Evolutionary conservation across 495 filamentous ascomycete species (phyloP).

Genomic region (Xylaria grammica): DNA sequence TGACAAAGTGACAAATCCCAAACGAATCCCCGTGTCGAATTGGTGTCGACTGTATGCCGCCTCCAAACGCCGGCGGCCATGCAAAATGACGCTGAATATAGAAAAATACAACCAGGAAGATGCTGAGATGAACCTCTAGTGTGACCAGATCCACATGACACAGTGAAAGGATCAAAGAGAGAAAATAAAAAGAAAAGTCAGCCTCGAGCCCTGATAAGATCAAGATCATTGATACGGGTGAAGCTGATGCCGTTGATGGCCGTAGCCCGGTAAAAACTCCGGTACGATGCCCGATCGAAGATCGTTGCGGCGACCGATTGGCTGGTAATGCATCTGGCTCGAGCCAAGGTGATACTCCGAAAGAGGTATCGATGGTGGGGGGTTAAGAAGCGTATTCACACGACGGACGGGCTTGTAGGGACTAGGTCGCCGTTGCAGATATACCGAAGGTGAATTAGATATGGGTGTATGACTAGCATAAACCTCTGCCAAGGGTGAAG

Average conservation of each 20-base stretch:
- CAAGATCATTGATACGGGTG: slow-evolving; percentile 26
- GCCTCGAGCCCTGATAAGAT: slow-evolving; percentile 8
- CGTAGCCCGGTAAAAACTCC: slow-evolving; percentile 55
- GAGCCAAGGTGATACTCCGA: slow-evolving; percentile 71
- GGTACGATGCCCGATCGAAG: slow-evolving; percentile 83
- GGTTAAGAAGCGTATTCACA: slow-evolving; percentile 87
- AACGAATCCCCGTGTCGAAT: slow-evolving; percentile 31
- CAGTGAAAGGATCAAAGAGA: slow-evolving; percentile 7
- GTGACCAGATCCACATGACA: neutral
- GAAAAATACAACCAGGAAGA: slow-evolving; percentile 24
- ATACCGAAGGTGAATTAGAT: slow-evolving; percentile 61
- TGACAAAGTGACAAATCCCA: slow-evolving; percentile 18
- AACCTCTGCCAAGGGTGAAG: slow-evolving; percentile 57
- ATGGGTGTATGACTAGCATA: slow-evolving; percentile 60
- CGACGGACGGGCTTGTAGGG: slow-evolving; percentile 91
- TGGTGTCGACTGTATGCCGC: slow-evolving; percentile 35
- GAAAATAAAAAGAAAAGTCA: slow-evolving; percentile 23
- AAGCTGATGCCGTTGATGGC: slow-evolving; percentile 27
- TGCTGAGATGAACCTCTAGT: neutral
- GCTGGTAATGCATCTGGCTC: slow-evolving; percentile 95
- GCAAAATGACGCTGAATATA: slow-evolving; percentile 25
- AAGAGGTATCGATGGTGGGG: slow-evolving; percentile 80
- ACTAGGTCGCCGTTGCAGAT: slow-evolving; percentile 70
- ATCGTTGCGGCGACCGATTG: slow-evolving; percentile 79
- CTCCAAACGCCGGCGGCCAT: slow-evolving; percentile 37